Conservation (phyloP, 2,329 filamentous ascomycete species). For the Thermomyces lanuginosus region DNA sequence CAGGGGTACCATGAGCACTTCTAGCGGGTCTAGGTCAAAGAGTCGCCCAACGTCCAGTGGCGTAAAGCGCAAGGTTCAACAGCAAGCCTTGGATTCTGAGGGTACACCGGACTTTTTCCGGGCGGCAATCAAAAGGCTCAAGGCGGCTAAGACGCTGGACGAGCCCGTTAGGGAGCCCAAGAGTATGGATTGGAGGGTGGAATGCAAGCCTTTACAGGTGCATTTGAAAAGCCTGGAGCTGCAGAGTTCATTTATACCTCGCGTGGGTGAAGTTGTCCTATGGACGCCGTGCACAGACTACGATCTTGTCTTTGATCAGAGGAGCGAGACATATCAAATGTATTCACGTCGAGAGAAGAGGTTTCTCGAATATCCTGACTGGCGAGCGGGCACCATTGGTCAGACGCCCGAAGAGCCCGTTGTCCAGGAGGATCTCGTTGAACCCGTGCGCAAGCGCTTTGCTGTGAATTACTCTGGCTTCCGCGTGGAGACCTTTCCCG, state of each 20-base stretch:
- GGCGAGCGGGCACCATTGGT: slow-evolving; percentile 42
- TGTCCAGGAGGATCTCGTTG: slow-evolving; percentile 31
- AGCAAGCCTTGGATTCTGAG: slow-evolving; percentile 17
- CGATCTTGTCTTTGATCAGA: slow-evolving; percentile 22
- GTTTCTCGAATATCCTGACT: slow-evolving; percentile 28
- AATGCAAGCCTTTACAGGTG: slow-evolving; percentile 27
- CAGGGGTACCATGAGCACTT: too few relatives aligned
- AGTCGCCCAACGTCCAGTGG: too few relatives aligned
- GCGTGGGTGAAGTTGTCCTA: slow-evolving; percentile 41
- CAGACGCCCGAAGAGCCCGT: slow-evolving; percentile 33
- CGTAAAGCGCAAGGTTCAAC: too few relatives aligned
- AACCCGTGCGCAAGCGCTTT: slow-evolving; percentile 22
- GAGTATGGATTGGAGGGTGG: slow-evolving; percentile 42
- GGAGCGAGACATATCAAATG: slow-evolving; percentile 15
- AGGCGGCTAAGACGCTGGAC: slow-evolving; percentile 25
- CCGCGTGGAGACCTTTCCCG: slow-evolving; percentile 40
- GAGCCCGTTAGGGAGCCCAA: slow-evolving; percentile 32
- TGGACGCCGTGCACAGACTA: slow-evolving; percentile 27
- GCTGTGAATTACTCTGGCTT: slow-evolving; percentile 38
- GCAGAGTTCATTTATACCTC: slow-evolving; percentile 36
- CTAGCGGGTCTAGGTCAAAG: too few relatives aligned
- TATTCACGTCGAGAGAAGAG: slow-evolving; percentile 17
- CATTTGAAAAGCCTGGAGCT: slow-evolving; percentile 27
- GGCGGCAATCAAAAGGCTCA: slow-evolving; percentile 33
- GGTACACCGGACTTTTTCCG: slow-evolving; percentile 40